These are phyloP conservation scores for Penicillium antarcticum DNA, from an alignment of 495 filamentous ascomycete species.

Conservation along the genomic window DNA sequence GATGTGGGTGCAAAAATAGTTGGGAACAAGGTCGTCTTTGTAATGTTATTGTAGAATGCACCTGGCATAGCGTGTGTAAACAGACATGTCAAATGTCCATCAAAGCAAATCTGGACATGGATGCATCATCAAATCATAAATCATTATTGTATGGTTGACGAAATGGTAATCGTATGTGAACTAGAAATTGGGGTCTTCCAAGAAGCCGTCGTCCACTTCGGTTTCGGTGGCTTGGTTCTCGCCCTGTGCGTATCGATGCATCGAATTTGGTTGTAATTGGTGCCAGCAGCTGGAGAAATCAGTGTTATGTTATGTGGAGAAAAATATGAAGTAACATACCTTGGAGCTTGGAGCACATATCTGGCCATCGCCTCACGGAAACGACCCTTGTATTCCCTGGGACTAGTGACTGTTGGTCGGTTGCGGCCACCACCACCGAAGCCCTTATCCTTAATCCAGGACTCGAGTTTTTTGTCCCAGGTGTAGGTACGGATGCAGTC, in stretches of 20 bases:
- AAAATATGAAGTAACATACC: conserved; percentile 33
- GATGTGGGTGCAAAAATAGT: background rate
- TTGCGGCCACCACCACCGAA: conserved; percentile 83
- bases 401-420: conserved; percentile 91
- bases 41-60: background rate
- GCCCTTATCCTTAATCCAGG: conserved; percentile 96
- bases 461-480: conserved; percentile 99
- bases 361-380: conserved; percentile 96
- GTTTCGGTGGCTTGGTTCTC: conserved; percentile 30
- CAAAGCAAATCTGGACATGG: background rate
- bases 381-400: conserved; percentile 93
- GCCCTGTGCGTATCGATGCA: conserved; percentile 38
- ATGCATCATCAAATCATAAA: conserved; percentile 13
- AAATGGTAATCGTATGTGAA: background rate
- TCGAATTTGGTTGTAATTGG: conserved; percentile 57
- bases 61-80: background rate
- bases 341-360: conserved; percentile 76
- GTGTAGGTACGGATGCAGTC: conserved; percentile 98
- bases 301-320: conserved; percentile 1
- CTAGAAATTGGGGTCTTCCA: background rate
- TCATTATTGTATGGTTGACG: conserved; percentile 6
- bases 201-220: conserved; percentile 21
- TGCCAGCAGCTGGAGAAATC: conserved; percentile 60
- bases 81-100: background rate
- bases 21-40: background rate